Percentiles rank a stretch among this genome's conserved stretches.
Conservation (phyloP, 768 basidiomycete genomes). For the Boletus reticuloceps region DNA sequence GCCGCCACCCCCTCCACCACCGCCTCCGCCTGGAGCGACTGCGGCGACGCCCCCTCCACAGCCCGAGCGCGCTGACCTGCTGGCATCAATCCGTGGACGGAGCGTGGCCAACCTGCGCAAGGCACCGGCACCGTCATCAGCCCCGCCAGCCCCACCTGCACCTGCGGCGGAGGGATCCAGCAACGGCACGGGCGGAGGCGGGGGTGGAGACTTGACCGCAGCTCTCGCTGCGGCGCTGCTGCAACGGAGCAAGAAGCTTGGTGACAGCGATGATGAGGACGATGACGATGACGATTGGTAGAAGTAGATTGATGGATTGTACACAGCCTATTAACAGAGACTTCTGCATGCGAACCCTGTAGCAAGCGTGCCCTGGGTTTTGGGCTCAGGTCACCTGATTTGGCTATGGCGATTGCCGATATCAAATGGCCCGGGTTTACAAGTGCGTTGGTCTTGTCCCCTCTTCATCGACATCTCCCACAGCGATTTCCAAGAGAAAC, state of each 20-base stretch:
- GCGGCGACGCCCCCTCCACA: constrained; percentile 43
- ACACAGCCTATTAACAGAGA: not conserved
- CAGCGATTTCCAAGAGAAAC: not conserved
- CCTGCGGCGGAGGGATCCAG: constrained; percentile 31
- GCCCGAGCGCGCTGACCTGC: constrained; percentile 61
- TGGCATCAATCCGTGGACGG: constrained; percentile 81
- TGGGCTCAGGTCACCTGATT: constrained; percentile 21
- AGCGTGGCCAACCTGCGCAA: constrained; percentile 71
- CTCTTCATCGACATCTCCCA: constrained; percentile 8
- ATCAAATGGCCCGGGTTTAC: constrained; percentile 15
- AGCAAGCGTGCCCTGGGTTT: constrained; percentile 14
- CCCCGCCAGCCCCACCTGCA: constrained; percentile 36
- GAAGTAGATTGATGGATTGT: constrained; percentile 5
- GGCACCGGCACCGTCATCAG: constrained; percentile 32
- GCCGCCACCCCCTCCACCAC: constrained; percentile 35
- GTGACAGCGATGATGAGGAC: constrained; percentile 81
- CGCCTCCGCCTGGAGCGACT: constrained; percentile 35
- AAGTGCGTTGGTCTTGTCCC: not conserved
- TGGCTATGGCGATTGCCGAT: constrained; percentile 34
- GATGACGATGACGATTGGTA: constrained; percentile 70
- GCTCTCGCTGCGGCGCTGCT: constrained; percentile 82
- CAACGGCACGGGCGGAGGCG: constrained; percentile 37
- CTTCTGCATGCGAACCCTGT: no score
- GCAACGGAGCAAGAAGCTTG: constrained; percentile 82
- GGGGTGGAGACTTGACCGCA: constrained; percentile 71